Conservation (phyloP, 2,329 filamentous ascomycete species). For the Hirsutella minnesotensis region DNA sequence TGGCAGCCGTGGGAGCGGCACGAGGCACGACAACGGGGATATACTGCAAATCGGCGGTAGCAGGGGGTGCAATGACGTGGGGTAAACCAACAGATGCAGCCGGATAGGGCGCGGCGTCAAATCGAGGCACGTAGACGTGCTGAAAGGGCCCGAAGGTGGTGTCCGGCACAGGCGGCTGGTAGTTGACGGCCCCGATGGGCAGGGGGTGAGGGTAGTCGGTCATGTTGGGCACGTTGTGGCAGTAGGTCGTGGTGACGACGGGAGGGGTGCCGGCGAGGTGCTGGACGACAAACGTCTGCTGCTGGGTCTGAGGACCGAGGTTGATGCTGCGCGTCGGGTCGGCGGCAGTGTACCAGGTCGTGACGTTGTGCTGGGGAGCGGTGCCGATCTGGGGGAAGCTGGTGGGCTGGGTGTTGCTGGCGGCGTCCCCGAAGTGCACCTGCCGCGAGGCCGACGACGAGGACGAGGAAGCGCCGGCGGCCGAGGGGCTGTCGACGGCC, state of each 20-base stretch:
- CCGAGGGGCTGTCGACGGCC: too few relatives aligned
- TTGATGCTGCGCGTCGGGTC: constrained; percentile 19
- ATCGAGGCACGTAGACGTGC: constrained; percentile 44
- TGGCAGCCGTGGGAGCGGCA: constrained; percentile 9
- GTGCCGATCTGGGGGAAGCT: constrained; percentile 16
- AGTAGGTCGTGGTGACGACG: constrained; percentile 10
- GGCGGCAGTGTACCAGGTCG: constrained; percentile 20
- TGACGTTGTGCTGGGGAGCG: constrained; percentile 5
- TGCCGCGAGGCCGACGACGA: constrained; percentile 15
- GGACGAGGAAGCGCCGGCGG: too few relatives aligned
- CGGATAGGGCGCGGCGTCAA: constrained; percentile 22
- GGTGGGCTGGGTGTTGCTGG: constrained; percentile 5
- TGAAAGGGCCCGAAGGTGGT: constrained; percentile 42
- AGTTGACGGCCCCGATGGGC: constrained; percentile 36
- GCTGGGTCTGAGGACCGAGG: constrained; percentile 12
- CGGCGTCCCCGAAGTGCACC: constrained; percentile 16
- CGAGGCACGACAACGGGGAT: not conserved
- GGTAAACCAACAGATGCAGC: constrained; percentile 10
- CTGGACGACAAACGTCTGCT: not conserved
- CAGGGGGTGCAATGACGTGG: not conserved
- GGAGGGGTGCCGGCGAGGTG: constrained; percentile 4
- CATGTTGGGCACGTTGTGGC: constrained; percentile 7
- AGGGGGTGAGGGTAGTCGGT: constrained; percentile 29
- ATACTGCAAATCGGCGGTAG: constrained; percentile 10
- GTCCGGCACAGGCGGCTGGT: constrained; percentile 47